These are phyloP conservation scores for Diaporthe aspalathi DNA, from an alignment of 2,329 filamentous ascomycete species.

Conservation along the genomic window DNA sequence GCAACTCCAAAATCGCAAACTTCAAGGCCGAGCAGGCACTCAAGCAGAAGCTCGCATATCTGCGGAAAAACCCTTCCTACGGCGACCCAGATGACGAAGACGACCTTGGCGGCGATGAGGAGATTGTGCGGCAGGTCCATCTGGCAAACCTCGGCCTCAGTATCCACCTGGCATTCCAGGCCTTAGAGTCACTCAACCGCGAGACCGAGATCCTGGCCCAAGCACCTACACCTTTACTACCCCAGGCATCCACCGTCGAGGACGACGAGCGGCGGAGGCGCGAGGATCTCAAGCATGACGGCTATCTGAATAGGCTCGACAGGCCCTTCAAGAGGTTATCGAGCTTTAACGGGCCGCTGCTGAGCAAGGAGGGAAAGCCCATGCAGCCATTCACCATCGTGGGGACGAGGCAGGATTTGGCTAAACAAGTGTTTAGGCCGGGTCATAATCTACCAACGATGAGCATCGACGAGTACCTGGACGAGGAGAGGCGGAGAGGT, in stretches of 20 bases:
- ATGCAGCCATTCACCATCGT: slow-evolving; percentile 91
- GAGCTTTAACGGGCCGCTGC: slow-evolving; percentile 66
- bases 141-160: slow-evolving; percentile 79
- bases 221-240: slow-evolving; percentile 68
- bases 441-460: slow-evolving; percentile 97
- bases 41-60: slow-evolving; percentile 79
- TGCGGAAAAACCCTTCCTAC: slow-evolving; percentile 63
- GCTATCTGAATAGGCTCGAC: slow-evolving; percentile 82
- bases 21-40: slow-evolving; percentile 89
- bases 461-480: slow-evolving; percentile 97
- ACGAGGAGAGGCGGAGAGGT: slow-evolving; percentile 85
- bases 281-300: slow-evolving; percentile 44
- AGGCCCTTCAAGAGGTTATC: slow-evolving; percentile 64
- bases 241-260: slow-evolving; percentile 57
- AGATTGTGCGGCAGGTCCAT: slow-evolving; percentile 82
- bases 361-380: slow-evolving; percentile 84
- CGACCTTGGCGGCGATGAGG: slow-evolving; percentile 80
- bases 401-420: slow-evolving; percentile 78
- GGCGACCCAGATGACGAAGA: slow-evolving; percentile 64
- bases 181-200: slow-evolving; percentile 86
- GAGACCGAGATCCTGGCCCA: slow-evolving; percentile 85
- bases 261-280: slow-evolving; percentile 57
- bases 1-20: slow-evolving; percentile 86
- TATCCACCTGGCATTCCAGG: slow-evolving; percentile 84
- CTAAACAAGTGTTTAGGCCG: slow-evolving; percentile 84